Base-by-base conservation (phyloP, 768 basidiomycete genomes). In the Scleroderma citrinum region DNA sequence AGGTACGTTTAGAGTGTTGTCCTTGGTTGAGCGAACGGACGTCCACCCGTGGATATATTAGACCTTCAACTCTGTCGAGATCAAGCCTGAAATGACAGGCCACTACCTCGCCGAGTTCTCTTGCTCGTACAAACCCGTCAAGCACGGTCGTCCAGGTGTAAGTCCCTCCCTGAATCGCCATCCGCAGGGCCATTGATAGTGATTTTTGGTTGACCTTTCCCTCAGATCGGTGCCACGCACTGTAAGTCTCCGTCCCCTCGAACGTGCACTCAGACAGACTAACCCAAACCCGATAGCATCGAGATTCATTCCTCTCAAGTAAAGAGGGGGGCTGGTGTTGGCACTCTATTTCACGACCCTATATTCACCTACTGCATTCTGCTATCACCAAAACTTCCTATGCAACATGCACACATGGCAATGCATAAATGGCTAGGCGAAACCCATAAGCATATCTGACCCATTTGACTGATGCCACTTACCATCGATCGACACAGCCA, bases 21-120 rank as follows among this genome's bases (percentile, higher is more conserved):
- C n/a, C n/a, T n/a, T n/a, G n/a, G n/a, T n/a, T n/a, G n/a, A n/a
- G n/a, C n/a, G n/a, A n/a, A n/a, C n/a, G n/a, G n/a, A n/a, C n/a
- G n/a, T n/a, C n/a, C n/a, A n/a, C n/a, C n/a, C n/a, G n/a, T n/a
- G n/a, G n/a, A n/a, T n/a, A n/a, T n/a, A n/a, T n/a, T 48, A 91
- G 87, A 83, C 86, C 53, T 92, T 92, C 79, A 92, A 92, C 77
- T 85, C 92, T 37, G 92, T 97, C 56, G 95, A 98, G 75, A 94
- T 98, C 78, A 98, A 95, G 78, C 94, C 96, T 57, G 96, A 99
- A 73, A 99, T 99, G 96, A 91, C 88, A 55, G 96, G 96, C 51
- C 94, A 95, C 83, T 98, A 99, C 77, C 92, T 98, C 67, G 96
- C 80, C 55, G 96, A 99, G 76, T 91, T 90, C 76, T 90, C 90